A percentile compares a stretch with the other conserved stretches of the same genome.
Conservation (phyloP, 208 protist species). For the Leishmania amazonensis region DNA sequence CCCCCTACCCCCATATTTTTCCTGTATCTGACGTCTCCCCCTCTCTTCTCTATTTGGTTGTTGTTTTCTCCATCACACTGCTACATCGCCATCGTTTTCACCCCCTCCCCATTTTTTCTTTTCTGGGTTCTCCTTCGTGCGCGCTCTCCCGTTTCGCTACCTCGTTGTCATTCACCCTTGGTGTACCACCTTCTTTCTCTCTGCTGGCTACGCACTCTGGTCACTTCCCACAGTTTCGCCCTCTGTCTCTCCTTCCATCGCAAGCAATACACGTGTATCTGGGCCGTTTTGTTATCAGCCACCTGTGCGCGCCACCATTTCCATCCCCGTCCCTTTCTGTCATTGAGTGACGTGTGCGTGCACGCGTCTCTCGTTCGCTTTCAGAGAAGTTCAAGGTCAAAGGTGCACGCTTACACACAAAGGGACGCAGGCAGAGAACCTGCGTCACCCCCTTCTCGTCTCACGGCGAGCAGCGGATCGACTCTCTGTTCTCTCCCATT, state of each 20-base stretch:
- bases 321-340: neutral
- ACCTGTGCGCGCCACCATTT: neutral
- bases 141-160: neutral
- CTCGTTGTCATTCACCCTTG: neutral
- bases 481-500: neutral
- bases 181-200: neutral
- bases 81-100: neutral
- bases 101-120: neutral
- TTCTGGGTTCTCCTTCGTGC: neutral
- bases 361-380: neutral
- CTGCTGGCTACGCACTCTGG: neutral
- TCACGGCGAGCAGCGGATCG: neutral
- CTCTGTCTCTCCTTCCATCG: neutral
- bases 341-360: neutral
- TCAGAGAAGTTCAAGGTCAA: neutral
- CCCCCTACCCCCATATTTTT: neutral
- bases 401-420: neutral
- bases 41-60: neutral
- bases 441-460: neutral
- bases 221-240: neutral
- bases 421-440: neutral
- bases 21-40: constrained; percentile 1
- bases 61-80: neutral
- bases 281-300: neutral
- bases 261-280: neutral